Percentiles rank a stretch among this genome's conserved stretches.
phyloP scores from a whole-genome alignment of 495 filamentous ascomycete genomes.

The Penicillium verhagenii region DNA sequence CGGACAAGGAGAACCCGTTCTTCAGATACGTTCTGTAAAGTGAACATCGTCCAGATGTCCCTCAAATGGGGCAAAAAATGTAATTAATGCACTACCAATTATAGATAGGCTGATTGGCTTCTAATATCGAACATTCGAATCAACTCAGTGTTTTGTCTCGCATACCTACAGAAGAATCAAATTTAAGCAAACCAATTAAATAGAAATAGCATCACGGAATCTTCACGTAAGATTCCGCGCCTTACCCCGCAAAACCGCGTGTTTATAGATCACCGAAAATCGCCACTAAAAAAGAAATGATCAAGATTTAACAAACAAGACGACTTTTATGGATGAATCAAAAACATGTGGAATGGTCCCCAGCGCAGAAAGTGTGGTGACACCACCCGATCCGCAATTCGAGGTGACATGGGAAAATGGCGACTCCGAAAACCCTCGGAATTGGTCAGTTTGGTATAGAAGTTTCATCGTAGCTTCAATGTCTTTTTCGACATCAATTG shows the following conservation, averaged over 20 bases:
- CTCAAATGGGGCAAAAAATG: not conserved
- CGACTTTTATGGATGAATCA: not conserved
- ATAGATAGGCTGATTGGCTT: not conserved
- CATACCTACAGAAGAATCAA: no score
- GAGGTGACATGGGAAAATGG: constrained; percentile 63
- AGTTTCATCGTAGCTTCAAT: constrained; percentile 56
- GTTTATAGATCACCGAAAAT: not conserved
- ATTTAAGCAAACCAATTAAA: no score
- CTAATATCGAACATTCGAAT: no score
- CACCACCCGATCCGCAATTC: constrained; percentile 46
- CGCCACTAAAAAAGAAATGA: not conserved
- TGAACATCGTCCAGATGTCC: not conserved
- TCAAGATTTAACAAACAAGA: not conserved
- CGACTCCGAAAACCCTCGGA: constrained; percentile 64
- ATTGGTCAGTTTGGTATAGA: constrained; percentile 68
- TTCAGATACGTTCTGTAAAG: constrained; percentile 67
- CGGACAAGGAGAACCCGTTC: constrained; percentile 72
- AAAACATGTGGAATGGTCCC: not conserved
- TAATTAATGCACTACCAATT: not conserved
- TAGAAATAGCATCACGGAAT: constrained; percentile 17
- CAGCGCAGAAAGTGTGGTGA: not conserved
- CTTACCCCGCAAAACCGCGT: constrained; percentile 8
- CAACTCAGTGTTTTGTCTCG: no score
- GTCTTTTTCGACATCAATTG: constrained; percentile 63
- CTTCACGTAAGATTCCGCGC: constrained; percentile 24